A percentile compares a stretch with the other conserved stretches of the same genome.
Evolutionary conservation across 2,329 filamentous ascomycete genomes (phyloP).

Genomic region (Colletotrichum acutatum): DNA sequence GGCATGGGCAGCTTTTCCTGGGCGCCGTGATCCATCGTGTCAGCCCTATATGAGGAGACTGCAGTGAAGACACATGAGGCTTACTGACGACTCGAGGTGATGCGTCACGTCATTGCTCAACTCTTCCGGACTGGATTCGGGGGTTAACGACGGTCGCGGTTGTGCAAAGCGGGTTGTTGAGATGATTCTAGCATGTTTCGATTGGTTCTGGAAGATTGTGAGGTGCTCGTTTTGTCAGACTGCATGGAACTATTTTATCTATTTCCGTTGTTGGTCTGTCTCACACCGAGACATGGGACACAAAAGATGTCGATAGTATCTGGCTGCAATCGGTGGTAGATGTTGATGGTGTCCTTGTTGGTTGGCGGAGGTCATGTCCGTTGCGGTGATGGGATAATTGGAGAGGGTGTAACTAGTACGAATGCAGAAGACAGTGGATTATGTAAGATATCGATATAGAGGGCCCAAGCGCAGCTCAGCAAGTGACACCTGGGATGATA

Average conservation of each 20-base stretch:
- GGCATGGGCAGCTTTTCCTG: constrained; percentile 1
- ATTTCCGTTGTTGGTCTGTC: background rate
- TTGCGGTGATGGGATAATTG: background rate
- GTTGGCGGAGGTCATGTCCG: background rate
- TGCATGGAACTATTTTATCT: constrained; percentile 8
- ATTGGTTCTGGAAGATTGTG: constrained; percentile 12
- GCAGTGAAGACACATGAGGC: background rate
- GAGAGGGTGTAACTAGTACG: background rate
- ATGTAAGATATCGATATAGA: background rate
- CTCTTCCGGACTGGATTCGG: constrained; percentile 1
- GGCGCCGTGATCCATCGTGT: constrained; percentile 2
- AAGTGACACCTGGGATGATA: background rate
- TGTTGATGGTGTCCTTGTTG: background rate
- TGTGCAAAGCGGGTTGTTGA: background rate
- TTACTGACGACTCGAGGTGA: background rate
- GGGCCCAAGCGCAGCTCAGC: background rate
- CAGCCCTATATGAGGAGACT: constrained; percentile 22
- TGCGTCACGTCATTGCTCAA: background rate
- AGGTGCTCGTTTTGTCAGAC: constrained; percentile 9
- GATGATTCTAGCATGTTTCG: background rate
- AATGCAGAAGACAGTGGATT: background rate
- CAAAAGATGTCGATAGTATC: background rate
- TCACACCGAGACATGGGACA: constrained; percentile 19
- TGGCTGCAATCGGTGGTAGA: background rate
- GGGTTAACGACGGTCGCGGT: background rate